Evolutionary conservation across 352 stramenopile species (phyloP).

Genomic region (Globisporangium heterothallicum): DNA sequence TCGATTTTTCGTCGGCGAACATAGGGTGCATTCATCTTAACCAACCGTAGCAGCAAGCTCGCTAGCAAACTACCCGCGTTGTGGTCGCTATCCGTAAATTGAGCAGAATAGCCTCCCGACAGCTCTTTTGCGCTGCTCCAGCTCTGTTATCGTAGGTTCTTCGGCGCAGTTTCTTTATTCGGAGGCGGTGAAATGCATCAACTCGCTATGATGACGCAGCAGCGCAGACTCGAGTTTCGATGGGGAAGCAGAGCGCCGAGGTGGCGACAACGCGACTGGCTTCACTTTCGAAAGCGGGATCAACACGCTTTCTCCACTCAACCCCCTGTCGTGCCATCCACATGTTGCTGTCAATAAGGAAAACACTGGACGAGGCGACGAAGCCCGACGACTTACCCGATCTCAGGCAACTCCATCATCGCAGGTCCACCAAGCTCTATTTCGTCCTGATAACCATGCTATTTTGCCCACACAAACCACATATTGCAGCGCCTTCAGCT

Average conservation of each 20-base stretch:
- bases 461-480: background rate
- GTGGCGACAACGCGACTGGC: slow-evolving; percentile 1
- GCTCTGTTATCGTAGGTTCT: too few species aligned
- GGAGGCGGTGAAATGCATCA: slow-evolving; percentile 23
- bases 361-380: background rate
- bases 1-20: slow-evolving; percentile 7
- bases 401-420: background rate
- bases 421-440: background rate
- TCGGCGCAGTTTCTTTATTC: too few species aligned
- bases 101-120: too few species aligned
- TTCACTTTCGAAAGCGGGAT: slow-evolving; percentile 23
- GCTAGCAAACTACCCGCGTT: too few species aligned
- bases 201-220: slow-evolving; percentile 29
- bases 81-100: too few species aligned
- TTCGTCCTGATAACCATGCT: background rate
- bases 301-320: slow-evolving; percentile 33
- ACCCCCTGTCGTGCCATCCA: slow-evolving; percentile 4
- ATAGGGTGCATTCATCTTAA: slow-evolving; percentile 1
- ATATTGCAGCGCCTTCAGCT: too few species aligned
- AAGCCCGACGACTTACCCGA: background rate
- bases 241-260: background rate
- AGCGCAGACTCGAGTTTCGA: slow-evolving; percentile 3
- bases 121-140: too few species aligned
- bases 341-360: background rate
- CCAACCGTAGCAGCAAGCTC: slow-evolving; percentile 2